Conservation (phyloP, 2,329 filamentous ascomycete species). For the Alternaria triticina region DNA sequence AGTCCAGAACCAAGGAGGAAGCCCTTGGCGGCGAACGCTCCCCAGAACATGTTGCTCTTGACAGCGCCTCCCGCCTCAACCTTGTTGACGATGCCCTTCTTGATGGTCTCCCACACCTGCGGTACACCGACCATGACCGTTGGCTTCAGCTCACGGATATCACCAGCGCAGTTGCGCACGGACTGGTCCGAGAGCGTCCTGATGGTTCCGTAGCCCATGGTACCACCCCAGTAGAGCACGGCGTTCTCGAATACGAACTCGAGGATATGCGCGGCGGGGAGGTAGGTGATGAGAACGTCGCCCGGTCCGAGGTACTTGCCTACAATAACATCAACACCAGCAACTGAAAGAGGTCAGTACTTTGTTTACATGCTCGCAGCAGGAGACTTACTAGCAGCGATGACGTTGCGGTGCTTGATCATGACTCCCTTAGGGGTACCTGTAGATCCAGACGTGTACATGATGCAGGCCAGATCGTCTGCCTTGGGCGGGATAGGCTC, state of each 20-base stretch:
- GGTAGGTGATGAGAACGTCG: conserved; percentile 85
- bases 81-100: conserved; percentile 87
- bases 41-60: conserved; percentile 79
- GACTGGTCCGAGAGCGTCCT: conserved; percentile 86
- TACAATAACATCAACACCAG: conserved; percentile 80
- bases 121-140: conserved; percentile 94
- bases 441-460: conserved; percentile 87
- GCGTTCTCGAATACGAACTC: conserved; percentile 96
- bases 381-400: conserved; percentile 71
- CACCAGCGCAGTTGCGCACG: conserved; percentile 87
- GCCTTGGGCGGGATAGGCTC: conserved; percentile 74
- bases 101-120: conserved; percentile 95
- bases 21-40: conserved; percentile 65
- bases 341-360: conserved; percentile 55
- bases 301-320: conserved; percentile 77
- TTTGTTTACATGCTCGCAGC: not conserved
- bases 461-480: conserved; percentile 80
- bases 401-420: conserved; percentile 78
- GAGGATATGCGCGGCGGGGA: conserved; percentile 93
- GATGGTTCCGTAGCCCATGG: conserved; percentile 90
- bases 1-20: conserved; percentile 66
- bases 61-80: conserved; percentile 75
- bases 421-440: conserved; percentile 88
- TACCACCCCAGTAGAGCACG: conserved; percentile 85
- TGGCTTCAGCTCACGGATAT: conserved; percentile 89